A percentile compares a stretch with the other conserved stretches of the same genome.
Evolutionary conservation across 148 eudicot genomes (phyloP).

Genomic region (Bassia scoparia): DNA sequence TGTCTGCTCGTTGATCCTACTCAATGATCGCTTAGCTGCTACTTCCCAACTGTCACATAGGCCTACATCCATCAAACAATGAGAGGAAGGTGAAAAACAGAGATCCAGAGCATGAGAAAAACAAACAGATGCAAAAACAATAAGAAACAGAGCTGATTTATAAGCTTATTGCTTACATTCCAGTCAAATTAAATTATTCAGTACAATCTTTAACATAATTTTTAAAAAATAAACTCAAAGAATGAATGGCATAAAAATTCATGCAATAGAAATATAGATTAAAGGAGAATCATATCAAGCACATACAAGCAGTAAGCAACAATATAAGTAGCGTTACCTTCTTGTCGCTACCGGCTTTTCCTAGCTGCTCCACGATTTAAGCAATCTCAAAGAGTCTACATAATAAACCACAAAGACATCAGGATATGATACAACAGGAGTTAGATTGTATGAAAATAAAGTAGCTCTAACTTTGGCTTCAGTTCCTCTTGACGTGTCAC

Average conservation of each 20-base stretch:
- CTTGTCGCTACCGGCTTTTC: slow-evolving; percentile 52
- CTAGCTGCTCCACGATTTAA: slow-evolving; percentile 62
- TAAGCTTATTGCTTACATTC: background rate
- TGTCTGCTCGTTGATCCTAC: slow-evolving; percentile 56
- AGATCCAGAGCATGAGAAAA: slow-evolving; percentile 3
- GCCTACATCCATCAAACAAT: slow-evolving; percentile 34
- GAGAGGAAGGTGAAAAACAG: background rate
- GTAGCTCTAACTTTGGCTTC: slow-evolving; percentile 43
- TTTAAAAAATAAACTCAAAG: no score
- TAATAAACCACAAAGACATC: slow-evolving; percentile 1
- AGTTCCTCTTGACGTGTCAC: slow-evolving; percentile 52
- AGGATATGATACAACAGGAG: background rate
- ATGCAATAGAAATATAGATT: no score
- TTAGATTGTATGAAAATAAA: background rate
- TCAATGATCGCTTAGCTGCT: slow-evolving; percentile 58
- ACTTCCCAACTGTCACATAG: slow-evolving; percentile 49
- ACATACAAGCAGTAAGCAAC: slow-evolving; percentile 5
- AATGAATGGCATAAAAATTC: no score
- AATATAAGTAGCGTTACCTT: slow-evolving; percentile 34
- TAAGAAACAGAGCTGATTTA: background rate
- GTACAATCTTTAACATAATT: background rate
- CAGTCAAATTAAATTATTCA: no score
- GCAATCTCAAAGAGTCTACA: slow-evolving; percentile 54
- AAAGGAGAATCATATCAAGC: no score
- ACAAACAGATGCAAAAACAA: background rate